Evolutionary conservation across 768 basidiomycete genomes (phyloP).

Genomic region (Hortiboletus campestris): DNA sequence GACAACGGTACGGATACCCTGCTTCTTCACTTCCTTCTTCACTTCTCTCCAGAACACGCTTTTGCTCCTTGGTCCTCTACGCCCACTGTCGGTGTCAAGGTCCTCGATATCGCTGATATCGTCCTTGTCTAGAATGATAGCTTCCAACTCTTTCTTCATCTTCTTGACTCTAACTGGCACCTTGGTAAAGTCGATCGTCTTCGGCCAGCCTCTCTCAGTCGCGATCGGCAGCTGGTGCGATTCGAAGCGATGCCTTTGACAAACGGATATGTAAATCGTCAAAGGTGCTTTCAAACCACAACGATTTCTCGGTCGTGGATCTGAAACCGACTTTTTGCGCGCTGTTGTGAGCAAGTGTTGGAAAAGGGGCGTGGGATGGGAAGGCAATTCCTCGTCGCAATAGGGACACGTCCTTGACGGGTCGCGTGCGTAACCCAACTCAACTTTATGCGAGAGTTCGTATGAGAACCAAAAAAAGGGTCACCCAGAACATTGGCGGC

Average conservation of each 20-base stretch:
- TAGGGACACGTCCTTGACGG: conserved; percentile 76
- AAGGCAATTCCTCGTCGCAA: conserved; percentile 71
- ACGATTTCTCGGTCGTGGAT: conserved; percentile 68
- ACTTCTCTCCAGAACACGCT: conserved; percentile 71
- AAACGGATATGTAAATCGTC: conserved; percentile 60
- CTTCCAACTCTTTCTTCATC: conserved; percentile 47
- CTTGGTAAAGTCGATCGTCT: conserved; percentile 59
- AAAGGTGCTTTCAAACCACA: conserved; percentile 55
- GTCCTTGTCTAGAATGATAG: conserved; percentile 49
- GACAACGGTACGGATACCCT: conserved; percentile 62
- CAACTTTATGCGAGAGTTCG: conserved; percentile 38
- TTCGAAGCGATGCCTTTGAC: conserved; percentile 80
- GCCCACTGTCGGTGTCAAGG: conserved; percentile 1
- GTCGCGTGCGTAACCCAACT: conserved; percentile 51
- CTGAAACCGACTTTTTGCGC: conserved; percentile 51
- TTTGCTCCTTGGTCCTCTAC: conserved; percentile 33
- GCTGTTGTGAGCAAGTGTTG: conserved; percentile 51
- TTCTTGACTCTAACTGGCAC: conserved; percentile 52
- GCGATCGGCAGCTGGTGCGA: conserved; percentile 70
- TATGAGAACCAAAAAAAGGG: not conserved
- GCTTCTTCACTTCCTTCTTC: conserved; percentile 57
- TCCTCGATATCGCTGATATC: conserved; percentile 23
- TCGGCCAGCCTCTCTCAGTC: conserved; percentile 72
- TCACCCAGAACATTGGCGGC: conserved; percentile 7
- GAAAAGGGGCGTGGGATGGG: conserved; percentile 58